These are phyloP conservation scores for Clonostachys byssicola DNA, from an alignment of 2,329 filamentous ascomycete species.

Conservation along the genomic window DNA sequence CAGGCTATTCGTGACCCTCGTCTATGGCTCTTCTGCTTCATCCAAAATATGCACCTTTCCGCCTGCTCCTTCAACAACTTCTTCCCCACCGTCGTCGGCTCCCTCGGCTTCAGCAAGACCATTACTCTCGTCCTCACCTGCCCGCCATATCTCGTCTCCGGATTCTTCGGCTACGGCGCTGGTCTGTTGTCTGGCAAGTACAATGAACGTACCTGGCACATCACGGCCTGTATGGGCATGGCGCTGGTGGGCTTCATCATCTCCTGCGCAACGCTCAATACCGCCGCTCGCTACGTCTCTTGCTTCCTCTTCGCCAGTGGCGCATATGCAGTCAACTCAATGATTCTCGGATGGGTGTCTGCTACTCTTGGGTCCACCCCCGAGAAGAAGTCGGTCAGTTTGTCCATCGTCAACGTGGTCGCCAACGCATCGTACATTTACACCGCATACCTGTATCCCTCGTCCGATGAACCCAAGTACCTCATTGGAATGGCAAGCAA, in stretches of 20 bases:
- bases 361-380: constrained; percentile 33
- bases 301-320: constrained; percentile 28
- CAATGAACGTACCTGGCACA: constrained; percentile 44
- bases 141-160: constrained; percentile 15
- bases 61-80: constrained; percentile 17
- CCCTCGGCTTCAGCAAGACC: constrained; percentile 30
- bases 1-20: constrained; percentile 18
- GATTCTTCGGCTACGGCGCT: constrained; percentile 13
- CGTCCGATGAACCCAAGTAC: constrained; percentile 13
- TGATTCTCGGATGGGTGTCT: constrained; percentile 36
- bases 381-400: constrained; percentile 32
- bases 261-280: constrained; percentile 28
- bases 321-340: constrained; percentile 31
- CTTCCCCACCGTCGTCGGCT: constrained; percentile 11
- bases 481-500: constrained; percentile 19
- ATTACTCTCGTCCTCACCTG: constrained; percentile 37
- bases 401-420: constrained; percentile 8
- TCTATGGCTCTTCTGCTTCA: constrained; percentile 17
- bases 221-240: constrained; percentile 36
- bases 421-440: constrained; percentile 9
- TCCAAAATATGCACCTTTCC: constrained; percentile 19
- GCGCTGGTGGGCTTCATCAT: constrained; percentile 37
- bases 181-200: constrained; percentile 26
- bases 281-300: constrained; percentile 25
- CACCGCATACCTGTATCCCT: constrained; percentile 11